Base-by-base conservation (phyloP, 169 alveolate species). In the Condylostoma magnum region DNA sequence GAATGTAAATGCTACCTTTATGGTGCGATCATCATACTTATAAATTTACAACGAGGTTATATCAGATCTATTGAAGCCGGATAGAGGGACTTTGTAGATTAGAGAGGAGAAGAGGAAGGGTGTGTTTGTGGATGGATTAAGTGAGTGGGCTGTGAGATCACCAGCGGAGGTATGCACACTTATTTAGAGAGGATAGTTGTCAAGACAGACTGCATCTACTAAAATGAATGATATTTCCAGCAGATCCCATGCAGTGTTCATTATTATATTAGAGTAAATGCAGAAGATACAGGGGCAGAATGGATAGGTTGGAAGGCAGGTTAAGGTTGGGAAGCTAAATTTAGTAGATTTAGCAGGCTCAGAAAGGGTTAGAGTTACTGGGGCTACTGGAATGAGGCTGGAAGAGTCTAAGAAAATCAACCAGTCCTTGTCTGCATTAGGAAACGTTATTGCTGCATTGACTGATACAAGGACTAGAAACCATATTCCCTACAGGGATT, bases 321-420 rank as follows among this genome's bases (percentile, higher is more conserved):
- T 86, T 27, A 86, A 88, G 58, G 91, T 86, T 46, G 98, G 98
- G 27, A 86, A 81, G 77, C 77, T 90, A 27, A 85, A 87, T 69
- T 57, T 90, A 47, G 94, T 82, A 4, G 97, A 94, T 78, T 69
- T 94, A 50, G 97, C 97, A 2, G 97, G 97, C 5, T 70, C 90
- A 50, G 92, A 83, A 65, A 82, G 93, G 51, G 89, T 89, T 0
- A 82, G 92, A 69, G 88, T 86, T 28, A 86, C 95, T 10, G 97
- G 97, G 18, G 90, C 95, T 2, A 90, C 95, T 37, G 97, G 97
- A 4, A 85, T 90, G 33, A 82, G 95, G 50, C 83, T 94, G 30
- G 97, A 94, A 77, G 97, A 94, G 78, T 94, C 93, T 2, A 90
- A 91, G 69, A 93, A 92, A 65, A 94, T 94, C 60, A 94, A 94